These are phyloP conservation scores for Ceratocystis ficicola DNA, from an alignment of 2,329 filamentous ascomycete species.

Conservation along the genomic window DNA sequence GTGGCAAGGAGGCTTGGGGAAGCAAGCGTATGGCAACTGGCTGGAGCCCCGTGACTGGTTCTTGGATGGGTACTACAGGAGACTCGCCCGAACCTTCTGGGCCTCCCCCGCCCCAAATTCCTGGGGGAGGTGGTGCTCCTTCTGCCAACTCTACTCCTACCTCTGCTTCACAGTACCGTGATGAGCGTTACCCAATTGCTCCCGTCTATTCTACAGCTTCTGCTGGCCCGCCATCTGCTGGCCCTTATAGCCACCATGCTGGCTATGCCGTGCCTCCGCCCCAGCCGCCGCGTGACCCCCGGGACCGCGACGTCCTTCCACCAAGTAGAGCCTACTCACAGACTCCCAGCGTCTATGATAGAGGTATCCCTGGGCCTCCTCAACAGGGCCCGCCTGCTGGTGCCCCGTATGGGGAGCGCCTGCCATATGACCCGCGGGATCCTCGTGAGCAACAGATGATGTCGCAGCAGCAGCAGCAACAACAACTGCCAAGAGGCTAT, in stretches of 20 bases:
- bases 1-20: not conserved
- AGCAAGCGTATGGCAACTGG: not conserved
- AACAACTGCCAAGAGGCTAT: slow-evolving; percentile 29
- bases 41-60: not conserved
- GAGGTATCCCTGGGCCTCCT: slow-evolving; percentile 25
- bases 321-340: slow-evolving; percentile 24
- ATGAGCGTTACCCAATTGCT: slow-evolving; percentile 14
- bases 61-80: slow-evolving; percentile 1
- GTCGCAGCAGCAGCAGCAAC: slow-evolving; percentile 21
- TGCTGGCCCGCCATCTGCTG: not conserved
- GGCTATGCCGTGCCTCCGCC: slow-evolving; percentile 9
- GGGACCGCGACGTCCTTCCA: slow-evolving; percentile 22
- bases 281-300: slow-evolving; percentile 10
- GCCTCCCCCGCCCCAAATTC: not conserved
- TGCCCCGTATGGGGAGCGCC: slow-evolving; percentile 32
- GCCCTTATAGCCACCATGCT: slow-evolving; percentile 12
- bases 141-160: not conserved
- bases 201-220: slow-evolving; percentile 11
- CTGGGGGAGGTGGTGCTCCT: not conserved
- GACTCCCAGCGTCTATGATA: slow-evolving; percentile 27
- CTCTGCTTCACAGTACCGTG: slow-evolving; percentile 14
- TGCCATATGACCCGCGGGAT: slow-evolving; percentile 29
- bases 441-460: slow-evolving; percentile 26
- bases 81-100: slow-evolving; percentile 6
- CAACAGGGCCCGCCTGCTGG: slow-evolving; percentile 30